These are phyloP conservation scores for Prunus dulcis DNA, from an alignment of 306 rosid species.

Conservation along the genomic window DNA sequence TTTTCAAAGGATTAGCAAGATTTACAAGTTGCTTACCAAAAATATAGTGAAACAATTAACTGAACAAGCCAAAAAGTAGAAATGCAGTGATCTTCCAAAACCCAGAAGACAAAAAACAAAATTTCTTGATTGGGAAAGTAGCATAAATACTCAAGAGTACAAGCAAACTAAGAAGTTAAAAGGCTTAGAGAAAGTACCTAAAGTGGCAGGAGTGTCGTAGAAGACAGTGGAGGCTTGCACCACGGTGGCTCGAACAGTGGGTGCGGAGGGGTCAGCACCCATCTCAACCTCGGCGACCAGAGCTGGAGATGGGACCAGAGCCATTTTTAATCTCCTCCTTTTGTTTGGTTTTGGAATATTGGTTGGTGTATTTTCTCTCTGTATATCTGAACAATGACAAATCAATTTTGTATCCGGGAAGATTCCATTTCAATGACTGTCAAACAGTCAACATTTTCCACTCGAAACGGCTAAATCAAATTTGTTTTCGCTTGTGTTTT, in stretches of 20 bases:
- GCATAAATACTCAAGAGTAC: neutral
- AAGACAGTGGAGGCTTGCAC: constrained; percentile 91
- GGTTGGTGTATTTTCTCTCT: too few relatives aligned
- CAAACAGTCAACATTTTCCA: neutral
- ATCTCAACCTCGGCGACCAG: constrained; percentile 70
- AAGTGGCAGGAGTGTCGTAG: constrained; percentile 87
- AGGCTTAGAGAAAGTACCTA: constrained; percentile 36
- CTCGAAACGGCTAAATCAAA: neutral
- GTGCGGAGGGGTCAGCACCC: constrained; percentile 53
- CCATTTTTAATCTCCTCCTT: constrained; percentile 29
- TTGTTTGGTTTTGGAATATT: neutral
- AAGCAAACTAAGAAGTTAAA: neutral
- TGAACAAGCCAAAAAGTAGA: neutral
- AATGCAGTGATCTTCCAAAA: neutral
- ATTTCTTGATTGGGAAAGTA: neutral
- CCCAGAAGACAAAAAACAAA: neutral
- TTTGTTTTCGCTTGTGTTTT: too few relatives aligned
- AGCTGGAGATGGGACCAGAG: constrained; percentile 32
- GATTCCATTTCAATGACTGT: too few relatives aligned
- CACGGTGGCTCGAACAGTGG: constrained; percentile 77
- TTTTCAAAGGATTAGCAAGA: neutral
- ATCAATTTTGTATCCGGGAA: neutral
- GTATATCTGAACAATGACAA: neutral
- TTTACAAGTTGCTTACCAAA: neutral
- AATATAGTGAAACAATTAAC: neutral